Percentiles rank a stretch among this genome's conserved stretches.
Evolutionary conservation across 2,329 filamentous ascomycete genomes (phyloP).

Genomic region (Pestalotiopsis sp.): DNA sequence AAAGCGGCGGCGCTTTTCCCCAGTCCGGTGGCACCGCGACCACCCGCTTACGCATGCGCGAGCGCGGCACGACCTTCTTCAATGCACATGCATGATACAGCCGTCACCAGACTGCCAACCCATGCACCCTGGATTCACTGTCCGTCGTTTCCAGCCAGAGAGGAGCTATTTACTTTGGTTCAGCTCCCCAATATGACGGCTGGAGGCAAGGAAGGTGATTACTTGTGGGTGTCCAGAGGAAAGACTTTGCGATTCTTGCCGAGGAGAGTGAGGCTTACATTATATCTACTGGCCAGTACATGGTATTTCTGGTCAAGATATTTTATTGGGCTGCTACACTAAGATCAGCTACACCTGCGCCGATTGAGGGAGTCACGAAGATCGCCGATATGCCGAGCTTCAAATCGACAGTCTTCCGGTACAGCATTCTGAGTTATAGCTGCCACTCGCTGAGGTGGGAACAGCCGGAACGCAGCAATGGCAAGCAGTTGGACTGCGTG

Average conservation of each 20-base stretch:
- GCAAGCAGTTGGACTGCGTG: too few species aligned
- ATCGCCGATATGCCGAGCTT: too few species aligned
- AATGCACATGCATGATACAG: background rate
- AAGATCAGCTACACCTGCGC: background rate
- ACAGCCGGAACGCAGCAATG: too few species aligned
- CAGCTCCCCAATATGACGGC: background rate
- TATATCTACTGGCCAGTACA: background rate
- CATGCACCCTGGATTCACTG: background rate
- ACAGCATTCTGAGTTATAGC: too few species aligned
- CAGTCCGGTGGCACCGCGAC: background rate
- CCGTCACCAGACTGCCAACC: background rate
- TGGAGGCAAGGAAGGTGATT: background rate
- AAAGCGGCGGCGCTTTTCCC: background rate
- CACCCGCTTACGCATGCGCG: background rate
- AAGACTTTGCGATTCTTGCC: background rate
- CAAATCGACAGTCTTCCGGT: too few species aligned
- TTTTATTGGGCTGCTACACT: background rate
- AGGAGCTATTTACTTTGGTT: background rate
- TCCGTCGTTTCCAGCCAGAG: background rate
- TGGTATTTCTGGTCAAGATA: background rate
- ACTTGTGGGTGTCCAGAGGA: background rate
- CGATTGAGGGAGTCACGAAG: too few species aligned
- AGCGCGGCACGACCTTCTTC: background rate
- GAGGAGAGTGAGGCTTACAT: background rate
- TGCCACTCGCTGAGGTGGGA: too few species aligned